Evolutionary conservation across 176 grass and related monocot species (phyloP).

Genomic region (Lolium rigidum): DNA sequence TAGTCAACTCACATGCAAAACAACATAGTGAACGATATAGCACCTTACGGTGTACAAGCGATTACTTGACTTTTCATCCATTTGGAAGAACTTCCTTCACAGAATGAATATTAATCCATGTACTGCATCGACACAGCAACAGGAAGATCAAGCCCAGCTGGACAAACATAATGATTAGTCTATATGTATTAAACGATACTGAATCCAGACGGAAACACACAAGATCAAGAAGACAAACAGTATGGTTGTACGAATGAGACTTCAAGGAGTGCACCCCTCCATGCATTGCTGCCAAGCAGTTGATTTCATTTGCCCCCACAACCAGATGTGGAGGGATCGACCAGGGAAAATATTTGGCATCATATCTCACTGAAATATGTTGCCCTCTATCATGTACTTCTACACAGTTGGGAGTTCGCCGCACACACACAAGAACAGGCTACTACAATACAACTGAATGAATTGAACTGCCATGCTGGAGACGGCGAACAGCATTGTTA

Average conservation of each 20-base stretch:
- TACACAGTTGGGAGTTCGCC: background rate
- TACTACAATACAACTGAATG: slow-evolving; percentile 15
- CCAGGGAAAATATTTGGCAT: background rate
- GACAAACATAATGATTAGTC: no score
- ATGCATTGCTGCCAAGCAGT: background rate
- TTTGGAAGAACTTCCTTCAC: no score
- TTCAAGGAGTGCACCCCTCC: background rate
- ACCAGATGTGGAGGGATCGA: background rate
- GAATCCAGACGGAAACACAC: background rate
- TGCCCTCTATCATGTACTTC: background rate
- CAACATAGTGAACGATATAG: no score
- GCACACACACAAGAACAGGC: background rate
- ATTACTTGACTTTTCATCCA: no score
- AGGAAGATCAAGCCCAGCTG: no score
- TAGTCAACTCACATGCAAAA: no score
- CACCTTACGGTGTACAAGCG: no score
- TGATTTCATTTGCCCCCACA: background rate
- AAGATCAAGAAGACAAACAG: background rate
- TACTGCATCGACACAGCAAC: no score
- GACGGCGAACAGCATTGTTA: background rate
- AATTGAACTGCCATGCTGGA: slow-evolving; percentile 3
- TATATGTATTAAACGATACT: background rate
- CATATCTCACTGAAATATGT: background rate
- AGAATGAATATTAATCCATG: no score
- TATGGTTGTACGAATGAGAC: background rate